Base-by-base conservation (phyloP, 1,284 basidiomycete genomes). In the Wallemia ichthyophaga region DNA sequence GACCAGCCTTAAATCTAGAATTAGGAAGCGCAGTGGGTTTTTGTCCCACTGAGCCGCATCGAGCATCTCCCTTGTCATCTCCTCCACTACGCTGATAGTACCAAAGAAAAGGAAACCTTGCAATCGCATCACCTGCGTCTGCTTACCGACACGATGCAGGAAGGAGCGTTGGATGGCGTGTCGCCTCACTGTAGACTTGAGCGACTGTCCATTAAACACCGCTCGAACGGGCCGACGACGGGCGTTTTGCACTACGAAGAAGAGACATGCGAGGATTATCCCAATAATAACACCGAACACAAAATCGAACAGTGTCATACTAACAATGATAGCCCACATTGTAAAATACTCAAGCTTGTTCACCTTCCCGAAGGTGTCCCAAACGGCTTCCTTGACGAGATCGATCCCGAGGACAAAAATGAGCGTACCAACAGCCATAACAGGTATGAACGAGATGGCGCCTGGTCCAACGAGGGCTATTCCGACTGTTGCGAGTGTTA, bases 61-160 rank as follows among this genome's bases (percentile, higher is more conserved):
- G 24, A 95, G 76, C 23, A 88, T 74, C 19, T 75, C 71, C 5
- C 82, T 77, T 55, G 88, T 69, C 1, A 63, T 64, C 7, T 60
- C 59, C 60, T 68, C 67, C 60, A 65, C 65, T 33, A 61, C 63
- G 53, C 65, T 66, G 56, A 67, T 66, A 13, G 65, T 66, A 2
- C 94, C 92, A 69, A 98, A 98, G 76, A 96, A 98, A 32, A 98
- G 73, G 72, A 87, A 89, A 73, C 83, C 86, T 74, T 96, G 91
- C 5, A 96, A 71, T 63, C 85, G 81, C 65, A 95, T 74, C 59
- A 96, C 80, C 28, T 83, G 82, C 0, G 89, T 95, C 71, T 96
- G 89, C 62, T 80, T 82, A 2, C 91, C 87, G 23, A 92, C 86
- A 62, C 87, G 81, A 25, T 83, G 81, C 48, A 98, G 78, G 69